A percentile compares a stretch with the other conserved stretches of the same genome.
phyloP scores from a whole-genome alignment of 768 basidiomycete species.

The Mycena belliarum region DNA sequence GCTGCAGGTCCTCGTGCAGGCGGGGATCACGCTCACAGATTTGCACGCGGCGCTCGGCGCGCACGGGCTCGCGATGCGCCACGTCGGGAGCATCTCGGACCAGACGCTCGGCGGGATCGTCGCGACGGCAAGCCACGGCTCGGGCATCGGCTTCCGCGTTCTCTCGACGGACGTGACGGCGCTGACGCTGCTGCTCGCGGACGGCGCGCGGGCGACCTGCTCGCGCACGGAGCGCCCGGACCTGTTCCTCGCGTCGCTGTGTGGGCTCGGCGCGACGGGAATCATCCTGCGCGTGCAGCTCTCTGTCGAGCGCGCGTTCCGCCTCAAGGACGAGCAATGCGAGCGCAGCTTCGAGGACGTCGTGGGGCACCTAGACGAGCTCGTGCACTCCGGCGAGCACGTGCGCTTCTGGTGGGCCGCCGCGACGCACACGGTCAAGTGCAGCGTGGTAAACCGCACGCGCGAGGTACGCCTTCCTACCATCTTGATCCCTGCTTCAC shows the following conservation, averaged over 20 bases:
- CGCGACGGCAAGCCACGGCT: constrained; percentile 94
- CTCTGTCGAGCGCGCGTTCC: constrained; percentile 80
- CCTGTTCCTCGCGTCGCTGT: constrained; percentile 86
- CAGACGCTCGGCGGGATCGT: constrained; percentile 92
- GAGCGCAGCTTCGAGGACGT: constrained; percentile 54
- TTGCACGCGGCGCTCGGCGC: constrained; percentile 69
- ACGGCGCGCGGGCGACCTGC: constrained; percentile 70
- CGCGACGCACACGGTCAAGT: constrained; percentile 67
- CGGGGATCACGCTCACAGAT: constrained; percentile 75
- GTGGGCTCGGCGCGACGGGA: constrained; percentile 89
- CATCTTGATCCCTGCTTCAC: neutral
- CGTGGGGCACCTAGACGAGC: constrained; percentile 51
- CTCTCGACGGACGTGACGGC: constrained; percentile 80
- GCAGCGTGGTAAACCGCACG: constrained; percentile 77
- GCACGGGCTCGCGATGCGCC: constrained; percentile 81
- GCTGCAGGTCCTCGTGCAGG: constrained; percentile 68
- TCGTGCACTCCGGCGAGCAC: constrained; percentile 73
- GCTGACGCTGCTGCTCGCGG: constrained; percentile 75
- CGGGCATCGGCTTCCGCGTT: constrained; percentile 76
- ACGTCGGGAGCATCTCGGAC: constrained; percentile 95
- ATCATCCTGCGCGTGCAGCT: constrained; percentile 79
- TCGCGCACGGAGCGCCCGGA: constrained; percentile 66
- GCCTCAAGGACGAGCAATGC: too few relatives aligned
- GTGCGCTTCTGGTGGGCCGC: constrained; percentile 98
- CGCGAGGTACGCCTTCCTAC: constrained; percentile 53